Evolutionary conservation across 2,329 filamentous ascomycete genomes (phyloP), one percentile per base, ranked within the genome.

Genomic region (Alternaria sp.): DNA sequence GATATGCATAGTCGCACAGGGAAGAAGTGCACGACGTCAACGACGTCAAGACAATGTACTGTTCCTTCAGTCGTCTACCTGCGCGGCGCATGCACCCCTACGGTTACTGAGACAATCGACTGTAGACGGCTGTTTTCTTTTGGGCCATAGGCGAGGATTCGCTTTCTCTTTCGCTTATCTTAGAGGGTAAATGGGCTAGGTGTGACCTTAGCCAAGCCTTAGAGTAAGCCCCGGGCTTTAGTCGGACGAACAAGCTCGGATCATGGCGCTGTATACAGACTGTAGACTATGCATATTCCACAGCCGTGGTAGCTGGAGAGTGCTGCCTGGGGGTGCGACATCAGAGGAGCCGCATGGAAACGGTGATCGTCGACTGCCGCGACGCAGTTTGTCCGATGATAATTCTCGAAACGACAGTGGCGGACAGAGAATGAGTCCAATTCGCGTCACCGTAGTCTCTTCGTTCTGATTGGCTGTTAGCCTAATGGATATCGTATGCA

Each of bases 191-290:
- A 48, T 41, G 43, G 40, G 48, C 48, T 38, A 44, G 18, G 22
- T 43, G 28, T 28, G 28, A 25, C 12, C 36, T 52, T 52, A 28
- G 54, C 54, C 14, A 43, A 28, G 54, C 46, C 54, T 52, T 43
- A 18, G 28, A 20, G 41, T 43, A 43, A 30, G 46, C 48, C 28
- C 27, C 28, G 34, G 41, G 32, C 27, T 6, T 20, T 34, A 6
- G 44, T 48, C 57, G 52, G 57, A 56, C 57, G 28, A 59, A 59
- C n/a, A 10, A 27, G 51, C 22, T 38, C 45, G 57, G 51, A 51
- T 41, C 20, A 6, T 20, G 14, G 30, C 25, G 14, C 46, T 50
- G 46, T 38, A 14, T 50, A 50, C 46, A 50, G 46, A 3, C 14
- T 25, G 46, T 27, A 36, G 32, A 32, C 30, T 16, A 36, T n/a